Evolutionary conservation across 768 basidiomycete genomes (phyloP).

Genomic region (Pleurotus ostreatus): DNA sequence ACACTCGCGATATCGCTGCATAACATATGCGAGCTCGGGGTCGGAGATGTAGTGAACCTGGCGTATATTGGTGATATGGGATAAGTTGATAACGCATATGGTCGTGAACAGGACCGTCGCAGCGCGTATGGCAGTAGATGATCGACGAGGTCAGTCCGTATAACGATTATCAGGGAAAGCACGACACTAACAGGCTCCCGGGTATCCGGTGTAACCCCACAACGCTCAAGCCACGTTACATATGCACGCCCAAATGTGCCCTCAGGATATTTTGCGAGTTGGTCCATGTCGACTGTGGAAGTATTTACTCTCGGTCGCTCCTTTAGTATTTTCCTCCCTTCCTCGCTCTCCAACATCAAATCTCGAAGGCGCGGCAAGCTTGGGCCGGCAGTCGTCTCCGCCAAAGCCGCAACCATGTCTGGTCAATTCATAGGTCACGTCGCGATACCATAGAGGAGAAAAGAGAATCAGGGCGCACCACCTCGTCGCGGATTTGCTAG

Average conservation of each 20-base stretch:
- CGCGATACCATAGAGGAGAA: not conserved
- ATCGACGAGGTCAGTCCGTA: not conserved
- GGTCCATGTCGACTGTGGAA: constrained; percentile 66
- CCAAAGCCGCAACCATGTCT: constrained; percentile 96
- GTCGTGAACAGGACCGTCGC: too few species aligned
- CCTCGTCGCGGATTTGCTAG: constrained; percentile 78
- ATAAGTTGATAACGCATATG: too few species aligned
- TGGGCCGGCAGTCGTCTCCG: constrained; percentile 86
- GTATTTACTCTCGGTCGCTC: constrained; percentile 82
- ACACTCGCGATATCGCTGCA: constrained; percentile 97
- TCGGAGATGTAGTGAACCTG: constrained; percentile 95
- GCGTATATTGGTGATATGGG: too few species aligned
- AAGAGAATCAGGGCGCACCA: constrained; percentile 45
- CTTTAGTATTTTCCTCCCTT: constrained; percentile 82
- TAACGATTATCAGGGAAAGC: not conserved
- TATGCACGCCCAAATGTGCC: constrained; percentile 87
- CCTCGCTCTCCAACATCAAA: constrained; percentile 69
- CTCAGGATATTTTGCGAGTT: constrained; percentile 62
- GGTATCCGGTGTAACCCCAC: constrained; percentile 90
- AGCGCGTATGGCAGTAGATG: too few species aligned
- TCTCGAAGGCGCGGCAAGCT: constrained; percentile 75
- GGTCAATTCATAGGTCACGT: not conserved
- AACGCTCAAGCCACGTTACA: constrained; percentile 83
- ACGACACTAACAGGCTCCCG: constrained; percentile 66
- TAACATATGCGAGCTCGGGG: constrained; percentile 94